Evolutionary conservation across 2,329 filamentous ascomycete genomes (phyloP).

Genomic region (Trichoderma atroviride): DNA sequence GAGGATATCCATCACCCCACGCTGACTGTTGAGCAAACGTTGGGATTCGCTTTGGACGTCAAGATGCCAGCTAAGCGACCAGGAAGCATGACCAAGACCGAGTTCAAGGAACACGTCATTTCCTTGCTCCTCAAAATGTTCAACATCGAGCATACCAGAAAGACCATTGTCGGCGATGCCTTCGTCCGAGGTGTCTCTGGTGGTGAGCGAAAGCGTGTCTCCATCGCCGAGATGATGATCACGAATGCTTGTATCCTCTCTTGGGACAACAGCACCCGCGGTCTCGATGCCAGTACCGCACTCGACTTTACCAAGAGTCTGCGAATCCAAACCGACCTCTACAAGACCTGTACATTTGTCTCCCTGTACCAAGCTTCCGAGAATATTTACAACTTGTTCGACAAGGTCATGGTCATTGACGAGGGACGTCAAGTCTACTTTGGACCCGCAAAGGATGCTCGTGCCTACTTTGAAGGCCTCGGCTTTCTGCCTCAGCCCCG

Average conservation of each 20-base stretch:
- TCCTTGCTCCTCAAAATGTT: constrained; percentile 84
- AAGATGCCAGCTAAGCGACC: constrained; percentile 83
- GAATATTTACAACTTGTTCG: constrained; percentile 76
- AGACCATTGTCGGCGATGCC: constrained; percentile 82
- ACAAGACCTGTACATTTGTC: constrained; percentile 82
- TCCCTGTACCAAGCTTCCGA: constrained; percentile 85
- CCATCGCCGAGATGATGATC: constrained; percentile 81
- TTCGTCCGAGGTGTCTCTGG: constrained; percentile 81
- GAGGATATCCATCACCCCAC: constrained; percentile 86
- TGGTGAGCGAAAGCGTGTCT: constrained; percentile 78
- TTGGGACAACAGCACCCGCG: constrained; percentile 76
- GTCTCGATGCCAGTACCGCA: constrained; percentile 68
- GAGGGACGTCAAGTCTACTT: constrained; percentile 76
- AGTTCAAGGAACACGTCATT: constrained; percentile 78
- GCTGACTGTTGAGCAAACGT: constrained; percentile 83
- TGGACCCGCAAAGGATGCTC: constrained; percentile 67
- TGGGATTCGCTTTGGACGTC: constrained; percentile 81
- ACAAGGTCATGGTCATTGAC: constrained; percentile 83
- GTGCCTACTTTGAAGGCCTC: constrained; percentile 74
- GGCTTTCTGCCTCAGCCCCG: constrained; percentile 75
- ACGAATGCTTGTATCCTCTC: constrained; percentile 71
- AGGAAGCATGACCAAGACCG: constrained; percentile 68
- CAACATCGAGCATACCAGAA: constrained; percentile 84
- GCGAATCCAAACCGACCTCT: constrained; percentile 79
- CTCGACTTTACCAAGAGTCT: constrained; percentile 70